A percentile compares a stretch with the other conserved stretches of the same genome.
Conservation (phyloP, 1,139 yeast genomes). For the Pichia sp. region DNA sequence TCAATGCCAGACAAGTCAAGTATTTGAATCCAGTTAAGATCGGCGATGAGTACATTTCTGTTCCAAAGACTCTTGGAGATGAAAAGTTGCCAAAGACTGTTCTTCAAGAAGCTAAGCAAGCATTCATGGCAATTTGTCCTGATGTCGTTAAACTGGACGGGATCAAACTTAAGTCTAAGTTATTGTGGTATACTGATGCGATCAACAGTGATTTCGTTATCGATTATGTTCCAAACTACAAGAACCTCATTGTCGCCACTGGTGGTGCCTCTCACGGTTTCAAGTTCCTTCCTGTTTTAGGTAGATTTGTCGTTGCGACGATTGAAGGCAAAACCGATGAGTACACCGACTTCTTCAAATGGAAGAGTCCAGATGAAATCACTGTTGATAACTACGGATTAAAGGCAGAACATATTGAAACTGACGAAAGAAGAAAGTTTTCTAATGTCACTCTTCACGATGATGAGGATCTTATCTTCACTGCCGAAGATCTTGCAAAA, state of each 20-base stretch:
- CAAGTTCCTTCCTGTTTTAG: constrained; percentile 36
- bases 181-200: constrained; percentile 33
- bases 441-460: neutral
- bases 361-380: constrained; percentile 33
- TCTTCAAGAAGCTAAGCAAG: constrained; percentile 16
- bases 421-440: constrained; percentile 6
- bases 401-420: constrained; percentile 9
- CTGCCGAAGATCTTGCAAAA: neutral
- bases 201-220: constrained; percentile 32
- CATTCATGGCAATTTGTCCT: constrained; percentile 14
- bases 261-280: constrained; percentile 35
- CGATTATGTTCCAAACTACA: constrained; percentile 30
- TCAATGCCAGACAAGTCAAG: constrained; percentile 19
- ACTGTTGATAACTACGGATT: constrained; percentile 14
- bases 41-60: constrained; percentile 14
- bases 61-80: constrained; percentile 14
- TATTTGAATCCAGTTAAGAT: constrained; percentile 19
- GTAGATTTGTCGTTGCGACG: constrained; percentile 32
- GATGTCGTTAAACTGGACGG: constrained; percentile 19
- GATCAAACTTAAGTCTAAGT: constrained; percentile 14
- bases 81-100: constrained; percentile 18
- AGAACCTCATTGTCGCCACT: constrained; percentile 30
- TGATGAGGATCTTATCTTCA: neutral
- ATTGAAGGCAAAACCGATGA: constrained; percentile 25
- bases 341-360: constrained; percentile 31